Conservation (phyloP, 441 rosid genomes). For the Hura crepitans region DNA sequence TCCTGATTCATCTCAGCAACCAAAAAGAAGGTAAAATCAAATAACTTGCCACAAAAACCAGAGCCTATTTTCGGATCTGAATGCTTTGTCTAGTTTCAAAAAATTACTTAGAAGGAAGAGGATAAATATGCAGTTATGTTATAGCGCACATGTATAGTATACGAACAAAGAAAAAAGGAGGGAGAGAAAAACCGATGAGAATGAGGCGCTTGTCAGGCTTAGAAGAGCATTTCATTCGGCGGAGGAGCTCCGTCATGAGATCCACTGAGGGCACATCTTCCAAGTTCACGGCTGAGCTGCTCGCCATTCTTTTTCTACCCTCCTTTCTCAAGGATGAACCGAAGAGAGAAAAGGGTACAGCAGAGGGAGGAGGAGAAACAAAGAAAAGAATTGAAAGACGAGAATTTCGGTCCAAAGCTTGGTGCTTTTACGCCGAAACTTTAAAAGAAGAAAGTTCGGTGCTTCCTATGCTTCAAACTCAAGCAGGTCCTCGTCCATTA, state of each 20-base stretch:
- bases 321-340: not conserved
- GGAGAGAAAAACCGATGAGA: constrained; percentile 53
- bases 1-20: constrained; percentile 7
- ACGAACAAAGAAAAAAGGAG: not conserved
- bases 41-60: not conserved
- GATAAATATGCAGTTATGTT: not conserved
- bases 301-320: constrained; percentile 43
- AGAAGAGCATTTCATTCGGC: constrained; percentile 84
- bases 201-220: constrained; percentile 92
- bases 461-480: constrained; percentile 31
- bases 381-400: too few relatives aligned
- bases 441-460: constrained; percentile 20
- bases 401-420: not conserved
- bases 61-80: constrained; percentile 26
- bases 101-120: constrained; percentile 1
- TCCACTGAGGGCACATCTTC: constrained; percentile 73
- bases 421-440: not conserved
- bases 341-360: too few relatives aligned
- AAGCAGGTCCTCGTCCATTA: constrained; percentile 1
- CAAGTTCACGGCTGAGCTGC: constrained; percentile 41
- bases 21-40: not conserved
- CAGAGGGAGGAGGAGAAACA: too few relatives aligned
- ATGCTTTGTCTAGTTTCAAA: constrained; percentile 3
- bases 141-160: not conserved
- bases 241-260: constrained; percentile 90